Base-by-base conservation (phyloP, 768 basidiomycete species). In the Lactarius trivialis region DNA sequence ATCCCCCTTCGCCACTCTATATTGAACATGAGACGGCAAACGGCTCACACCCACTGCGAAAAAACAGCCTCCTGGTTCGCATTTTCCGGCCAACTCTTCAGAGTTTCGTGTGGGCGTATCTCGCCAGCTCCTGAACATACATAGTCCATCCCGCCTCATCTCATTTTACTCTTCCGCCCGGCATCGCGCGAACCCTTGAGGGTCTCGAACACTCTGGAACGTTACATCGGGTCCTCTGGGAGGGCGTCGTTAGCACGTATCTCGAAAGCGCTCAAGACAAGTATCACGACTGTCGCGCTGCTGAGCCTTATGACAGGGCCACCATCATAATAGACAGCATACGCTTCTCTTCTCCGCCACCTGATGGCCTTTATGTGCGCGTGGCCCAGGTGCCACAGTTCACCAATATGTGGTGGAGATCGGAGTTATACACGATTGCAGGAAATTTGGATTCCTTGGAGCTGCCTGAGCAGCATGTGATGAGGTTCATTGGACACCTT, bases 381-480 rank as follows among this genome's bases (percentile, higher is more conserved):
- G 39, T 39, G 39, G 17, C 39, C 39, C 24, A 21, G 9, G 45
- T 48, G 45, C 24, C 45, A 48, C 21, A 48, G 45, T 48, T 14
- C 45, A 12, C 24, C 45, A 48, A 48, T 9, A 3, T 21, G 45
- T 26, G n/a, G 11, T 48, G 45, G 45, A 48, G 24, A 24, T 48
- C 45, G 45, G 45, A 48, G 24, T 24, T 48, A n/a, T 24, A 24
- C 12, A 5, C 12, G 12, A 6, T 45, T 24, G 21, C 24, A 48
- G 21, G 12, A 48, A 48, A 2, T 26, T 48, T 48, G 24, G 21
- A 24, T 48, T 48, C 45, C 4, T 45, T 43, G 52, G 45, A 32
- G 45, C 43, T 12, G 17, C 45, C 4, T 17, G 14, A 19, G 19
- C 21, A 26, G 33, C 50, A 61, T 61, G 60, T 62, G 56, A 62